Base-by-base conservation (phyloP, 805 yeast genomes). In the Torulaspora microellipsoides region DNA sequence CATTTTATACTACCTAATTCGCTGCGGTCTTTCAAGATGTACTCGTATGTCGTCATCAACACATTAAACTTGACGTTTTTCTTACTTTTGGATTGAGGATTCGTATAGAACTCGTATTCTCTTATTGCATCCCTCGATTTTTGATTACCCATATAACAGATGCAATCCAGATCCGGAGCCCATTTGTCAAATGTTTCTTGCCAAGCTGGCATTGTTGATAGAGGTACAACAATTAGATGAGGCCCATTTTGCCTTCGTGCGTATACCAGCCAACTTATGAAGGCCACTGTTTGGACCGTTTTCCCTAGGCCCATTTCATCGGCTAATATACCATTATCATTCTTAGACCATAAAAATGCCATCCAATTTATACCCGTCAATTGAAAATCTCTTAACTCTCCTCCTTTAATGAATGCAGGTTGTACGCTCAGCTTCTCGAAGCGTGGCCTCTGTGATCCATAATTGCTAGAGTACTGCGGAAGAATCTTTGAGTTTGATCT, bases 281-380 rank as follows among this genome's bases (percentile, higher is more conserved):
- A 93, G 2, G 96, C 77, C 11, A 93, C 96, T 0, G 98, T 93
- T 67, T 93, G 99, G 12, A 93, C 96, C 8, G 99, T 93, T 61
- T 93, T 93, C 51, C 99, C 99, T 42, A 93, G 75, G 43, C 99
- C 99, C 99, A 93, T 93, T 66, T 93, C 99, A 70, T 93, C 99
- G 4, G 99, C 99, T 33, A 93, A 70, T 39, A 93, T 93, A 43
- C 99, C 98, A 65, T 93, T 93, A 68, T 93, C 97, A 65, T 91
- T 87, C 58, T 97, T 78, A 3, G 96, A 87, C 99, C 99, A 93
- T 48, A 93, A 70, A 63, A 91, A 93, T 0, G 99, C 99, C 99
- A 93, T 93, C 99, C 99, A 93, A 66, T 93, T 93, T 49, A 93
- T 76, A 44, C 99, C 99, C 0, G 99, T 93, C 64, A 93, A 75